Base-by-base conservation (phyloP, 768 basidiomycete species). In the Boletus speciosus region DNA sequence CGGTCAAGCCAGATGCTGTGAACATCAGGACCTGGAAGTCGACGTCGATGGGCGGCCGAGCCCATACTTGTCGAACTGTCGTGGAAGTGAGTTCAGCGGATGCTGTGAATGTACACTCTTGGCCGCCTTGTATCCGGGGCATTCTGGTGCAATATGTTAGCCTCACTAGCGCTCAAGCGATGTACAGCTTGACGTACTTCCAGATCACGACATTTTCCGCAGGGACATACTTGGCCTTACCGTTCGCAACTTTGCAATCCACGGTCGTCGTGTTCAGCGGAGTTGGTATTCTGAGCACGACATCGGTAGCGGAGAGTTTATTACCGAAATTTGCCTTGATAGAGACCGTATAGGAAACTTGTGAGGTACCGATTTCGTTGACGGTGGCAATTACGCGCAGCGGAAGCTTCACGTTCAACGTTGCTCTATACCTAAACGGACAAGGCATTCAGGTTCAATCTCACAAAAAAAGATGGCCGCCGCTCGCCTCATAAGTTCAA, bases 21-120 rank as follows among this genome's bases (percentile, higher is more conserved):
- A 98, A 93, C 97, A 99, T 99, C 61, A 99, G 79, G 53, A 99
- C 97, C 74, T 95, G 93, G 74, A 99, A 99, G 71, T 99, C 97
- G 58, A 98, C 86, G 61, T 96, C 92, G 65, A 99, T 98, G 7
- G 97, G 97, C 16, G 97, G 97, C 51, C 97, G 79, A 3, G 95
- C 94, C 97, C 97, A 99, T 5, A 96, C 86, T 79, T 98, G 94
- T 34, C 93, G 86, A 55, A 84, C 81, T 0, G 97, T 99, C 32
- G 93, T 96, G 55, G 84, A 83, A 2, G 95, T 92, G 57, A 98
- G 75, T 34, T 81, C 80, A 6, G 93, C 96, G 9, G 85, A 83
- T 1, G 85, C 97, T 2, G 82, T 82, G 52, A 98, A 81, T 0
- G 92, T 92, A 59, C 84, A 82, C 71, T 99, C 97, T 60, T 92